Evolutionary conservation across 2,329 filamentous ascomycete genomes (phyloP), one percentile per base, ranked within the genome.

Genomic region (Botrytis aclada): DNA sequence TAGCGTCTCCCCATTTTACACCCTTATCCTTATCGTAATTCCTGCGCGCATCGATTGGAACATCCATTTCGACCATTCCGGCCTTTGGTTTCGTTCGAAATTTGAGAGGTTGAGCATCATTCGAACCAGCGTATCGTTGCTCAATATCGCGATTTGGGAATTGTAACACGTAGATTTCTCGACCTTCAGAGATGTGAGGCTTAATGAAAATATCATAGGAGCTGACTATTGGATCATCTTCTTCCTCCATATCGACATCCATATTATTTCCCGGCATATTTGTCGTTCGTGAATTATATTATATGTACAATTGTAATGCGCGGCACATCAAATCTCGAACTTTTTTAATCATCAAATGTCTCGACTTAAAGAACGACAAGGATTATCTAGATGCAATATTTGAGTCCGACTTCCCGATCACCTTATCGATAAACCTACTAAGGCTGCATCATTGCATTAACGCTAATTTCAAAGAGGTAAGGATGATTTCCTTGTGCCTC

Each of bases 201-300:
- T 95, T 97, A 80, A 97, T 90, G 83, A 92, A 95, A 82, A 98
- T 89, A 80, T 93, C 89, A 87, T 97, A 98, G 75, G 88, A 89
- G 60, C 90, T 87, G 70, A 92, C 86, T 76, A 95, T 86, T 71
- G 92, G 92, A 79, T 95, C 92, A 32, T 87, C 82, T 64, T 89
- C 87, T 43, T 32, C 67, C 45, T 62, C 54, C 10, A 62, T 61
- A 25, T 61, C 39, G 39, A 45, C 4, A 70, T 37, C 62, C 67
- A 65, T 71, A 56, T 71, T 32, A 45, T 60, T 12, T 37, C 65
- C 60, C 10, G 60, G 54, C 72, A 73, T 73, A 1, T 58, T 73
- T 39, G 65, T 29, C 39, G 39, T 71, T 71, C 22, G 41, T 45
- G 9, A n/a, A 70, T 29, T 29, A 56, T 41, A 70, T 29, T 29